Evolutionary conservation across 345 rosid genomes (phyloP).

Genomic region (Syzygium aromaticum): DNA sequence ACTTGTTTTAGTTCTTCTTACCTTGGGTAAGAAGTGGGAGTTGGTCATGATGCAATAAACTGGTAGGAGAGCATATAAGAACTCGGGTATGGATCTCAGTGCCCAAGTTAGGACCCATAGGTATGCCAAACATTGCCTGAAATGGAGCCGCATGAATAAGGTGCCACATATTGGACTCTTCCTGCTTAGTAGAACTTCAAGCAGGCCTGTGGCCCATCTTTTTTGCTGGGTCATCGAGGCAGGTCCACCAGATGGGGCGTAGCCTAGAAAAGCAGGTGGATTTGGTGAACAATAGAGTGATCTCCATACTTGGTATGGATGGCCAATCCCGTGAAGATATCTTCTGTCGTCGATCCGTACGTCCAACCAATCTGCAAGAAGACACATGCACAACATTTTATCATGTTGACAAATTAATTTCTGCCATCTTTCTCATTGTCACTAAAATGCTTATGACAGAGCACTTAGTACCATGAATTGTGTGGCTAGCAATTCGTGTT

Average conservation of each 20-base stretch:
- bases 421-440: background rate
- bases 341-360: conserved; percentile 53
- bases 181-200: conserved; percentile 32
- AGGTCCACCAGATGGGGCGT: conserved; percentile 28
- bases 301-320: conserved; percentile 49
- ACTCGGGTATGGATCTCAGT: conserved; percentile 38
- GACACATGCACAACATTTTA: background rate
- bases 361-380: conserved; percentile 40
- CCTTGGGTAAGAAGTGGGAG: conserved; percentile 51
- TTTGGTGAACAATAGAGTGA: conserved; percentile 10
- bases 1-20: background rate
- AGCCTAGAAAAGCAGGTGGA: conserved; percentile 46
- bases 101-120: conserved; percentile 15
- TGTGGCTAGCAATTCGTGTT: background rate
- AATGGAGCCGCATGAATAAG: conserved; percentile 17
- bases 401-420: too few relatives aligned
- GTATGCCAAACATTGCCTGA: conserved; percentile 44
- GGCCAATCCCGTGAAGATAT: conserved; percentile 29
- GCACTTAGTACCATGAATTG: background rate
- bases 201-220: conserved; percentile 53
- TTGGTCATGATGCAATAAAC: conserved; percentile 50
- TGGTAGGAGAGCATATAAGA: conserved; percentile 39
- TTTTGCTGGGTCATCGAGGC: conserved; percentile 32
- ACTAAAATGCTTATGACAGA: background rate
- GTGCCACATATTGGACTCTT: conserved; percentile 22